Base-by-base conservation (phyloP, 805 yeast species). In the Starmerella riodocensis region DNA sequence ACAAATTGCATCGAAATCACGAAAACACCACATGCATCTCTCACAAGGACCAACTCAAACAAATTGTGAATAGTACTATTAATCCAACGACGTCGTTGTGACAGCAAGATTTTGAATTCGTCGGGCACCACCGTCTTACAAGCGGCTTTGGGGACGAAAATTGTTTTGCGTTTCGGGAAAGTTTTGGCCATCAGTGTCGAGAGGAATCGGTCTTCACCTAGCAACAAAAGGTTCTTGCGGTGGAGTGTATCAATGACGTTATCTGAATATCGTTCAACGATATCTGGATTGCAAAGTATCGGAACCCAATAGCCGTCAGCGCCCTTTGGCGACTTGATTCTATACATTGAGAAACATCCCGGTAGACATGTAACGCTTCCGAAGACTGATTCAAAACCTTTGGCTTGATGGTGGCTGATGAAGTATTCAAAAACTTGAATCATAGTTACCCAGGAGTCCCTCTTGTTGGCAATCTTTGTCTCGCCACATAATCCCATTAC, bases 31-130 rank as follows among this genome's bases (percentile, higher is more conserved):
- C 96, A 85, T 48, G 86, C 67, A 57, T 85, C 94, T 38, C 75
- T 74, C 17, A 85, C 86, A 46, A 82, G 62, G 4, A 78, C 81
- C 53, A 85, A 71, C 59, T 85, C 96, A 75, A 86, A 71, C 59
- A 85, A 70, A 55, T 85, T 85, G 60, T 85, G 96, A 27, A 85
- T 86, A 0, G 96, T 86, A 4, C 95, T 85, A 59, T 85, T 85
- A 52, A 85, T 85, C 96, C 96, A 85, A 58, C 96, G 80, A 64
- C 96, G 82, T 58, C 96, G 78, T 58, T 85, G 96, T 1, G 94
- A 85, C 34, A 85, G 65, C 47, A 85, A 65, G 34, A 85, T 91
- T 47, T 62, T 69, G 57, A 85, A 85, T 35, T 69, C 68, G 51
- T 77, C 79, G 0, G 96, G 96, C n/a, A 78, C 95, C 45, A 83